These are phyloP conservation scores for Lodderomyces orthopsilosis DNA, from an alignment of 1,139 yeast species.

Conservation along the genomic window DNA sequence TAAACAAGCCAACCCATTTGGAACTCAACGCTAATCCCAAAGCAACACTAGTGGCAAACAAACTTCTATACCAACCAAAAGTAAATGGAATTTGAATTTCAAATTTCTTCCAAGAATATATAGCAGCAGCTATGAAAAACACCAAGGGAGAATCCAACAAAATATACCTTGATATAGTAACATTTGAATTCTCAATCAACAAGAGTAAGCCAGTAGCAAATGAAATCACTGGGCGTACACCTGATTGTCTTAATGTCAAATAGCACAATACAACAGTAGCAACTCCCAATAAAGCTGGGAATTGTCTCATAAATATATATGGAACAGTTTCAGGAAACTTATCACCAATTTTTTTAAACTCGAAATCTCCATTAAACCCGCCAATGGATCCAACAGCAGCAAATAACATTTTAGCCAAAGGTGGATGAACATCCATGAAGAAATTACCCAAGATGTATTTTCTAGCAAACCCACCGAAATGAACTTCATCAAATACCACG, in stretches of 20 bases:
- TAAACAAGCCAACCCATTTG: slow-evolving; percentile 97
- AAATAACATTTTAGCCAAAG: slow-evolving; percentile 83
- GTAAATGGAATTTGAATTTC: slow-evolving; percentile 77
- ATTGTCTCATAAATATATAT: slow-evolving; percentile 76
- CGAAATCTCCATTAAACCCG: slow-evolving; percentile 77
- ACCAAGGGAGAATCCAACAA: slow-evolving; percentile 87
- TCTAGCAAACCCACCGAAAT: slow-evolving; percentile 73
- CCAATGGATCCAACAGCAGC: slow-evolving; percentile 73
- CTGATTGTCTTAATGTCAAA: slow-evolving; percentile 80
- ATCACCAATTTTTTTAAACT: slow-evolving; percentile 70
- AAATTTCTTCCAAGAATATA: slow-evolving; percentile 75
- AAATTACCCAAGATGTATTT: slow-evolving; percentile 69
- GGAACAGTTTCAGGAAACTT: slow-evolving; percentile 60
- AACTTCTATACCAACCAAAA: slow-evolving; percentile 63
- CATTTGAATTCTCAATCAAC: slow-evolving; percentile 78
- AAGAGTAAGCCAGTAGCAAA: slow-evolving; percentile 64
- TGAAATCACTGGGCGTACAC: slow-evolving; percentile 78
- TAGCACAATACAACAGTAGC: slow-evolving; percentile 75
- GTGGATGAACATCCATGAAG: slow-evolving; percentile 95
- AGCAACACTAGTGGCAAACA: slow-evolving; percentile 73
- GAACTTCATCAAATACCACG: slow-evolving; percentile 40
- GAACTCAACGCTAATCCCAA: slow-evolving; percentile 86
- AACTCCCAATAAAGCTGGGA: slow-evolving; percentile 82
- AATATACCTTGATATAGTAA: slow-evolving; percentile 87
- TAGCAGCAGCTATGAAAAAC: slow-evolving; percentile 86